Evolutionary conservation across 2,329 filamentous ascomycete genomes (phyloP), one percentile per base, ranked within the genome.

Genomic region (Fonsecaea multimorphosa): DNA sequence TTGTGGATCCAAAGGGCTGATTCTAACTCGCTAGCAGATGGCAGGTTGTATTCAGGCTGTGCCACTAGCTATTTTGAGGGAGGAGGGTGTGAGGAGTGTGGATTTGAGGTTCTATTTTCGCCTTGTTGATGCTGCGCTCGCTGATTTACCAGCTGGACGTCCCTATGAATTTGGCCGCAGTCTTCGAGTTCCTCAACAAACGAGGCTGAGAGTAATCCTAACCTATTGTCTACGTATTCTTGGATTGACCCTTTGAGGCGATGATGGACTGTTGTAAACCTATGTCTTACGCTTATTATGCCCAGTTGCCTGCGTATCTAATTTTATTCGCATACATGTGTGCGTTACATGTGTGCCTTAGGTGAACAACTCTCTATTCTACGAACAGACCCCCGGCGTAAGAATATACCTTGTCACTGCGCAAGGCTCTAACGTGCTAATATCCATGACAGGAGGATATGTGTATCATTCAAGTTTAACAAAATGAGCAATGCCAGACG

Each of bases 401-500:
- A 40, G 38, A 40, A 19, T 19, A 2, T 38, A 14, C 8, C 38
- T 40, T 49, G 9, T 12, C 44, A 6, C 22, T 11, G 22, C 9
- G n/a, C 7, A 24, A 24, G 22, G 19, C 19, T 12, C 19, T 19
- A 4, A 22, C 44, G 9, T 24, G 44, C 44, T 49, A 12, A 49
- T 12, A 24, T 22, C 1, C 22, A 14, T 49, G 8, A 3, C 8
- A 49, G 44, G 40, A 49, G 11, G 16, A 12, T 49, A 16, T 16
- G 44, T 9, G 11, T 8, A 19, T 19, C 2, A 27, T 16, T 38
- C n/a, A 27, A 14, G 14, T 34, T 40, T 14, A 27, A 40, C 24
- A n/a, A n/a, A 56, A 24, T 56, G 54, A 56, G 54, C 34, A 38
- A 63, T 63, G 61, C 61, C 61, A 46, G 61, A 63, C 24, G 61